Evolutionary conservation across 2,329 filamentous ascomycete genomes (phyloP), one percentile per base, ranked within the genome.

Genomic region (Fusarium sp.): DNA sequence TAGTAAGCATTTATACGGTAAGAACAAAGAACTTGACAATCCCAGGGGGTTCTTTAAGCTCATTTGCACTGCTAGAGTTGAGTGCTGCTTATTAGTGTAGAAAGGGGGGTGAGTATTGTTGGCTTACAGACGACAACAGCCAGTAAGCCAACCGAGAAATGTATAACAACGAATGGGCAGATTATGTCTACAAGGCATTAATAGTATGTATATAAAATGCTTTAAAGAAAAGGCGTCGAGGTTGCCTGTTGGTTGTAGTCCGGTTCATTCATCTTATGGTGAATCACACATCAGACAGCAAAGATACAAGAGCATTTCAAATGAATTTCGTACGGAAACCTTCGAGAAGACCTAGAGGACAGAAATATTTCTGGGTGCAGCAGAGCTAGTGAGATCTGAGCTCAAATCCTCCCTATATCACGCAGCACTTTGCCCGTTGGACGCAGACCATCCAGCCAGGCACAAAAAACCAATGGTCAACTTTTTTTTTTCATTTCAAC

Each of bases 271-370:
- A 57, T n/a, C 31, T 33, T 45, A 19, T 48, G 12, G 46, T 29
- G 58, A 25, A 64, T 59, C 55, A 63, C 37, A 55, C 10, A 41
- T 37, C 23, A 35, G 27, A 37, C 31, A 27, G 33, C 21, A 46
- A 31, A 46, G 29, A 62, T 44, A 35, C 60, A 69, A 77, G 71
- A 74, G 63, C 73, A 77, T 77, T 77, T 73, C 74, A 77, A 71
- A 67, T 75, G 69, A 75, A 73, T 76, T 78, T 76, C 77, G 74
- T 78, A 79, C 75, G 75, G 73, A 74, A 74, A 70, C 67, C 71
- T 76, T 74, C 67, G 74, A 74, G 73, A 76, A 74, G 77, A 79
- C 78, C 78, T 79, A 76, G 73, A 76, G 74, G 76, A 69, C 70
- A 73, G 72, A 76, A 75, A 77, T 72, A 76, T 67, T 72, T 75